Evolutionary conservation across 2,329 filamentous ascomycete species (phyloP), one percentile per base, ranked within the genome.

Genomic region (Fusarium veterinarium): DNA sequence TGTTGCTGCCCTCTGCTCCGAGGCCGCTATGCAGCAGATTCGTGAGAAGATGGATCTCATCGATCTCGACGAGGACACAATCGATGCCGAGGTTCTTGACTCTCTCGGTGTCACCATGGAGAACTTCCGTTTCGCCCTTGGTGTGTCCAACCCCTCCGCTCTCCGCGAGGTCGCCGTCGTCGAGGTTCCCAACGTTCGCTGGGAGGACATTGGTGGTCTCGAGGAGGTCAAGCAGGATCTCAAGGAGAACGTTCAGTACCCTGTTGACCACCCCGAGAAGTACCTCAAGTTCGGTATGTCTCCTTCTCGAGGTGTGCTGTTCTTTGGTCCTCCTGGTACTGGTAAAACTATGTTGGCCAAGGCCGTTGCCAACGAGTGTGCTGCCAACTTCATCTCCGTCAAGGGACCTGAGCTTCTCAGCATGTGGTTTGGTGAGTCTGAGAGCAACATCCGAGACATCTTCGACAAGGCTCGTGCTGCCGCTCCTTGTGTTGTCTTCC

Each of bases 41-140:
- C 95, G 96, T 86, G 96, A 99, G 86, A 99, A 99, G 92, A 99
- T 99, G 96, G 96, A 99, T 82, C 90, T 99, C 74, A 99, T 99
- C 77, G 96, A 99, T 84, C 90, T 99, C 38, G 96, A 99, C 75
- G 96, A 99, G 86, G 96, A 99, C 81, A 99, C 96, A 71, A 99
- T 99, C 72, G 96, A 99, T 79, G 96, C 96, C 35, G 96, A 99
- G 86, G 96, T 99, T 58, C 90, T 99, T 60, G 96, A 99, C 85
- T 98, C 96, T 49, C 91, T 99, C 51, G 96, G 96, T 82, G 96
- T 99, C 53, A 99, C 96, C 71, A 98, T 98, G 94, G 96, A 99
- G 85, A 99, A 99, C 90, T 99, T 99, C 94, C 93, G 95, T 79
- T 99, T 97, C 80, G 95, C 96, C 69, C 93, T 99, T 56, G 96